These are phyloP conservation scores for Aspergillus sp. DNA, from an alignment of 2,329 filamentous ascomycete genomes.

Conservation along the genomic window DNA sequence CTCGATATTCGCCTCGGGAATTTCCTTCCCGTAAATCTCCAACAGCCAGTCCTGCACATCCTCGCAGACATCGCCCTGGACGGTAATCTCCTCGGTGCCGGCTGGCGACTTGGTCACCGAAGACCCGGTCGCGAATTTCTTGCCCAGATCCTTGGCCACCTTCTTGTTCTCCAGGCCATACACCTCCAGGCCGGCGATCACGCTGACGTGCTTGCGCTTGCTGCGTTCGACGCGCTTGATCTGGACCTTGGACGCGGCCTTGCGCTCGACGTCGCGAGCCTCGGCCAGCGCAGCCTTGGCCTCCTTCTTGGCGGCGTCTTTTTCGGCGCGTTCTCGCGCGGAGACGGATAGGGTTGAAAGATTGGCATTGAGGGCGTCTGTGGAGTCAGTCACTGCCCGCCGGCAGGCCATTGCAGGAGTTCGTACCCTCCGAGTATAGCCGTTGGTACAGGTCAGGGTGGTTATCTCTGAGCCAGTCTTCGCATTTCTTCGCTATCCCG, in stretches of 20 bases:
- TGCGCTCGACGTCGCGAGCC: conserved; percentile 70
- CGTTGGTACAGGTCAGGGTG: conserved; percentile 64
- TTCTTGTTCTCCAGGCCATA: conserved; percentile 94
- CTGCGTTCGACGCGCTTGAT: conserved; percentile 98
- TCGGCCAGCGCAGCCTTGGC: conserved; percentile 86
- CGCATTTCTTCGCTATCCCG: conserved; percentile 90
- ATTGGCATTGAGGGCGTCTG: conserved; percentile 73
- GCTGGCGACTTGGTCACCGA: conserved; percentile 82
- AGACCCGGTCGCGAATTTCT: conserved; percentile 93
- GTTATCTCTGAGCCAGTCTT: conserved; percentile 80
- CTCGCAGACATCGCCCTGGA: conserved; percentile 92
- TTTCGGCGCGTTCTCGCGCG: conserved; percentile 87
- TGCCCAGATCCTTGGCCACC: conserved; percentile 89
- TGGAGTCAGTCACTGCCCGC: neutral
- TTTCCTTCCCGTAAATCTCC: conserved; percentile 71
- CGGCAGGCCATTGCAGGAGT: neutral
- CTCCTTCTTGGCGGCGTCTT: conserved; percentile 94
- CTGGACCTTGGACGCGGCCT: conserved; percentile 69
- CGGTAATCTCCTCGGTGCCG: conserved; percentile 90
- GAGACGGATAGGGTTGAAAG: conserved; percentile 79
- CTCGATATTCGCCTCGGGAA: conserved; percentile 93
- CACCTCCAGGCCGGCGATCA: conserved; percentile 79
- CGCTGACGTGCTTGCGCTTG: conserved; percentile 94
- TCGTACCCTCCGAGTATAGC: conserved; percentile 76
- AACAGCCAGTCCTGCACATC: conserved; percentile 86